Conservation (phyloP, 2,329 filamentous ascomycete species). For the Microascus cirrosus region DNA sequence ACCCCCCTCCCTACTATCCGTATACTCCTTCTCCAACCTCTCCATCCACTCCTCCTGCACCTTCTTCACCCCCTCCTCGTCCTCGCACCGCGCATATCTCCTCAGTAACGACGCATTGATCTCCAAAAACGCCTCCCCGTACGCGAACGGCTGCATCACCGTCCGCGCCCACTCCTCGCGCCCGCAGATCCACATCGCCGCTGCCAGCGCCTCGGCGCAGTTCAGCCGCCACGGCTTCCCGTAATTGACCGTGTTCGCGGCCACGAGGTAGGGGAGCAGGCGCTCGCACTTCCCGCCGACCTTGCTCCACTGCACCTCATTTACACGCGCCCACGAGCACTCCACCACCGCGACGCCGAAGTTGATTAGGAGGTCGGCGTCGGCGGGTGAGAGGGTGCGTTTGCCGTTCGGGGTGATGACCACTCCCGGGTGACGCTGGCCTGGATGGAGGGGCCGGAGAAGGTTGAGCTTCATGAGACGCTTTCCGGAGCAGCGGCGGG, state of each 20-base stretch:
- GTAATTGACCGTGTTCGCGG: slow-evolving; percentile 95
- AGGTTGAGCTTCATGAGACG: slow-evolving; percentile 82
- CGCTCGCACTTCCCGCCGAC: slow-evolving; percentile 92
- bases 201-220: slow-evolving; percentile 88
- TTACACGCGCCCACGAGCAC: slow-evolving; percentile 88
- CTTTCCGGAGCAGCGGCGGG: slow-evolving; percentile 93
- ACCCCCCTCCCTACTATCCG: slow-evolving; percentile 59
- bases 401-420: slow-evolving; percentile 95
- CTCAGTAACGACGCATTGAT: slow-evolving; percentile 80
- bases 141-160: slow-evolving; percentile 74
- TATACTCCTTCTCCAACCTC: slow-evolving; percentile 81
- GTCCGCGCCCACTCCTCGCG: slow-evolving; percentile 83
- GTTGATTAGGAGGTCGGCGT: slow-evolving; percentile 70
- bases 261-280: slow-evolving; percentile 85
- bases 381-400: slow-evolving; percentile 69
- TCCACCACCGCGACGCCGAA: slow-evolving; percentile 93
- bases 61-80: slow-evolving; percentile 73
- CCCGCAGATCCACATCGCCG: slow-evolving; percentile 87
- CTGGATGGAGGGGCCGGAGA: slow-evolving; percentile 86
- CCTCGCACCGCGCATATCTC: slow-evolving; percentile 72
- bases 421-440: slow-evolving; percentile 83
- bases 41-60: slow-evolving; percentile 81
- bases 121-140: slow-evolving; percentile 77
- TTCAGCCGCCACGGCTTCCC: slow-evolving; percentile 91
- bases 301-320: slow-evolving; percentile 80